Percentiles rank a stretch among this genome's conserved stretches.
phyloP scores from a whole-genome alignment of 805 yeast genomes.

The Nadsonia fulvescens region DNA sequence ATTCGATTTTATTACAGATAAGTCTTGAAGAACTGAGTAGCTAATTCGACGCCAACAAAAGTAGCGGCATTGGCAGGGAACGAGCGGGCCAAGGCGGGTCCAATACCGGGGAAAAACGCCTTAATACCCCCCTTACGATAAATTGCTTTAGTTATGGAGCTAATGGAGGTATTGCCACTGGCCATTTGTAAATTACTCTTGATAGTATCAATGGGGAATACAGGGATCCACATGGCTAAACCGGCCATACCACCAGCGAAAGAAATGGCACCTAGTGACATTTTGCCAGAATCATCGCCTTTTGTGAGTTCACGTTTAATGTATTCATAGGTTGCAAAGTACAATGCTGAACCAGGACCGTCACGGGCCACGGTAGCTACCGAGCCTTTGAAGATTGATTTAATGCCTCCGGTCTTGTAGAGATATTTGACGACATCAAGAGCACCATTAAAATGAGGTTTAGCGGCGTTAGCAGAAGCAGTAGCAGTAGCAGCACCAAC shows the following conservation, averaged over 20 bases:
- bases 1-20: neutral
- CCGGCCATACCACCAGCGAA: constrained; percentile 95
- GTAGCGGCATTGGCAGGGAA: constrained; percentile 99
- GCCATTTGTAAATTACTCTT: constrained; percentile 69
- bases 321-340: constrained; percentile 86
- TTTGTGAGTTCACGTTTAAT: constrained; percentile 45
- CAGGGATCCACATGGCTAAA: constrained; percentile 89
- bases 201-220: constrained; percentile 91
- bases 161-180: constrained; percentile 31
- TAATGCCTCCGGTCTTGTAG: constrained; percentile 62
- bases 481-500: no score
- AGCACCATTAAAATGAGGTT: constrained; percentile 27
- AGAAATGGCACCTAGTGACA: constrained; percentile 59
- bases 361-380: constrained; percentile 87
- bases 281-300: constrained; percentile 17
- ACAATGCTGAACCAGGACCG: constrained; percentile 92
- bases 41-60: constrained; percentile 83
- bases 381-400: constrained; percentile 80
- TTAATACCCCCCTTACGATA: constrained; percentile 64
- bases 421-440: constrained; percentile 46
- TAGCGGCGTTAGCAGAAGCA: constrained; percentile 23
- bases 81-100: constrained; percentile 84
- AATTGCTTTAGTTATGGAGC: constrained; percentile 47
- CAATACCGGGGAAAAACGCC: constrained; percentile 94
- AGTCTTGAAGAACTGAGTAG: constrained; percentile 23